phyloP scores from a whole-genome alignment of 768 basidiomycete genomes.

The Hygrocybe coccinea region DNA sequence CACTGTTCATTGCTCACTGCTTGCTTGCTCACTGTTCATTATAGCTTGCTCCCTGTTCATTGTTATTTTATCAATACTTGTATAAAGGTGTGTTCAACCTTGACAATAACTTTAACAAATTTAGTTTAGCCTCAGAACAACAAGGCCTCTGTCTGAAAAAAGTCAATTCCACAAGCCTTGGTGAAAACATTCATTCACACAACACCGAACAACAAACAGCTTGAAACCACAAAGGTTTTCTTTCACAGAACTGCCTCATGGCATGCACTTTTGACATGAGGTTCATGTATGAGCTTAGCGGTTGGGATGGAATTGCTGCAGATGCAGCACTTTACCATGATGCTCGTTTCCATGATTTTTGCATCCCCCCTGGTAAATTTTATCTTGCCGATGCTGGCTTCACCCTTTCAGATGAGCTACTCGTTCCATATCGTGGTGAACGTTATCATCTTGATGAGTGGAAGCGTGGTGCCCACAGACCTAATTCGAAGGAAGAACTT shows the following conservation, averaged over 20 bases:
- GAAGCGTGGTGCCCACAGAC: constrained; percentile 26
- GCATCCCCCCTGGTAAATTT: constrained; percentile 29
- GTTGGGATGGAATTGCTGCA: constrained; percentile 39
- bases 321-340: constrained; percentile 32
- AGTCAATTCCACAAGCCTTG: no score
- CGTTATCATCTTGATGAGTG: constrained; percentile 37
- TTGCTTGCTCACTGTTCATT: no score
- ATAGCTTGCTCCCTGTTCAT: no score
- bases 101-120: no score
- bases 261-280: constrained; percentile 23
- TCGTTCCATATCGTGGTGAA: constrained; percentile 37
- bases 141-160: no score
- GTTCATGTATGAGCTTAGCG: constrained; percentile 31
- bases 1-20: no score
- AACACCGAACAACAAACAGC: constrained; percentile 14
- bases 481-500: constrained; percentile 34
- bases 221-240: constrained; percentile 28
- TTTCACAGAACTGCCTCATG: constrained; percentile 38
- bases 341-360: constrained; percentile 25
- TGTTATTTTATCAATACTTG: no score
- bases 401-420: constrained; percentile 28
- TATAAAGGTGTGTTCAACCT: no score
- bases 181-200: no score
- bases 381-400: constrained; percentile 37
- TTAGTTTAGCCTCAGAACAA: no score